These are phyloP conservation scores for Aureobasidium leucospermi DNA, from an alignment of 2,329 filamentous ascomycete genomes.

Conservation along the genomic window DNA sequence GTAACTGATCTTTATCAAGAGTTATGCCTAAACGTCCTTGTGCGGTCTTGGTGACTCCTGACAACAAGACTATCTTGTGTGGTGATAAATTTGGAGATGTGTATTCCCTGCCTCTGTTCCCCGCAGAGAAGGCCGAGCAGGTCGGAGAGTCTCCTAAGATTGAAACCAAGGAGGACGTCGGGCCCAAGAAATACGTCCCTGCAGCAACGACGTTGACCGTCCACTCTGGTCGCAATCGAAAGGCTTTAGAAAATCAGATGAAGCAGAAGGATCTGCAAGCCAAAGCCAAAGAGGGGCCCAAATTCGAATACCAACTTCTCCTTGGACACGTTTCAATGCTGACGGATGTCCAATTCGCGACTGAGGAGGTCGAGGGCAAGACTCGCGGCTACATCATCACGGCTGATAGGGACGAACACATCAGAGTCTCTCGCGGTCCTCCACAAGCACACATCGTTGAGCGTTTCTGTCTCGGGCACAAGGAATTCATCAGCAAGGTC, in stretches of 20 bases:
- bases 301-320: constrained; percentile 69
- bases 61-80: constrained; percentile 65
- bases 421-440: constrained; percentile 73
- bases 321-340: constrained; percentile 95
- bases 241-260: constrained; percentile 50
- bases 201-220: constrained; percentile 53
- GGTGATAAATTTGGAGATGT: constrained; percentile 98
- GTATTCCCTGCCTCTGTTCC: constrained; percentile 71
- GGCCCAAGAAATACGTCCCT: constrained; percentile 38
- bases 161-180: constrained; percentile 18
- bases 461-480: constrained; percentile 80
- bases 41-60: constrained; percentile 61
- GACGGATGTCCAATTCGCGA: constrained; percentile 60
- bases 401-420: constrained; percentile 70
- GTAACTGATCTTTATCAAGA: constrained; percentile 36
- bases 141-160: constrained; percentile 18
- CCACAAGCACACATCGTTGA: constrained; percentile 87
- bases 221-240: constrained; percentile 54
- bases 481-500: constrained; percentile 72
- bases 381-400: constrained; percentile 57
- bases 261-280: constrained; percentile 35
- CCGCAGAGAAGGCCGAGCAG: constrained; percentile 24
- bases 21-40: constrained; percentile 85
- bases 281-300: constrained; percentile 39
- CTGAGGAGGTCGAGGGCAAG: constrained; percentile 38